Percentiles rank a stretch among this genome's conserved stretches.
phyloP scores from a whole-genome alignment of 2,329 filamentous ascomycete genomes.

The Colletotrichum scovillei region DNA sequence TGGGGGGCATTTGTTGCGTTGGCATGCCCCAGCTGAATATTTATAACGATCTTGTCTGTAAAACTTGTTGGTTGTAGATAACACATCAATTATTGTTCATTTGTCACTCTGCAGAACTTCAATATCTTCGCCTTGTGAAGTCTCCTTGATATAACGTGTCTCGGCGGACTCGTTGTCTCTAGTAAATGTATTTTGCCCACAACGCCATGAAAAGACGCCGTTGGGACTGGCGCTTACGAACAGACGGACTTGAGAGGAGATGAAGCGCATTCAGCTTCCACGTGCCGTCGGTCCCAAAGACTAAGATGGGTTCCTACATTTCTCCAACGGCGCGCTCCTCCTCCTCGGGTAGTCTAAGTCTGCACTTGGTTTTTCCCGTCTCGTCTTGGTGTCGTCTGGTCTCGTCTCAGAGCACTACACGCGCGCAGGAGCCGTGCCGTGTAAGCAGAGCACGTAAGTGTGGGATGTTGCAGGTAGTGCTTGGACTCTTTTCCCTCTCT shows the following conservation, averaged over 20 bases:
- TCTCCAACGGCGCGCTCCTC: neutral
- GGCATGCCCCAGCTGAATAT: neutral
- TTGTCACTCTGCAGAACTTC: neutral
- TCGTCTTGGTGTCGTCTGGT: neutral
- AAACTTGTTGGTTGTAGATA: neutral
- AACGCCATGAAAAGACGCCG: neutral
- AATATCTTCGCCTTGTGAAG: neutral
- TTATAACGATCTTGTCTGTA: neutral
- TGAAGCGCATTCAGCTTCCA: neutral
- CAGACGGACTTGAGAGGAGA: neutral
- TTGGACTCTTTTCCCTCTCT: too few relatives aligned
- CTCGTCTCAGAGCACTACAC: neutral
- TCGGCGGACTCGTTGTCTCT: neutral
- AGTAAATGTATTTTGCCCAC: neutral
- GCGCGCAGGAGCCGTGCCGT: neutral
- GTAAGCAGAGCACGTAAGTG: neutral
- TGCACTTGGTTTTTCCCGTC: neutral
- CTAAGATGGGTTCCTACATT: neutral
- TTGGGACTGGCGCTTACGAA: neutral
- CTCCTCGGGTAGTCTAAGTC: neutral
- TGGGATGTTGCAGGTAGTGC: too few relatives aligned
- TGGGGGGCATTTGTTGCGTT: neutral
- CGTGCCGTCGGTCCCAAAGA: slow-evolving; percentile 8
- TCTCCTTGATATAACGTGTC: neutral
- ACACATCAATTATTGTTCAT: neutral